Base-by-base conservation (phyloP, 441 rosid species). In the Adansonia gregorii region DNA sequence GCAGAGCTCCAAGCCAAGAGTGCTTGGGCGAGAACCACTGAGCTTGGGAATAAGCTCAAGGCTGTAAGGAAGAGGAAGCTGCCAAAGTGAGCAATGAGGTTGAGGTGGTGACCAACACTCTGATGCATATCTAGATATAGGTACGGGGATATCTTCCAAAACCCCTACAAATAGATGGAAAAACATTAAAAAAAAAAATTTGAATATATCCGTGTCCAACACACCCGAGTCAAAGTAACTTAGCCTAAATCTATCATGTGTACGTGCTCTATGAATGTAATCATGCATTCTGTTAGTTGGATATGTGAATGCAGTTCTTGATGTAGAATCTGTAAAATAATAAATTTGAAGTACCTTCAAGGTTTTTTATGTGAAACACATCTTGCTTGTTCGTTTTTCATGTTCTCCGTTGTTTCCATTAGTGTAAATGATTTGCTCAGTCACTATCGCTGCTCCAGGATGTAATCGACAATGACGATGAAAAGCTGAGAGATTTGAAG, bases 381-480 rank as follows among this genome's bases (percentile, higher is more conserved):
- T 20, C 2, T 20, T 54, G 27, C 63, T 70, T 52, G 11, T 17
- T 65, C 48, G 49, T 77, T 20, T 17, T 27, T 35, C 39, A 35
- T 35, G 39, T 35, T 35, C 0, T 74, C 67, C n/a, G 5, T 20
- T 39, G 52, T 22, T 66, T 66, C 59, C 60, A 1, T 48, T 66
- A 17, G 24, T n/a, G 7, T 69, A 41, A 49, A 60, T 31, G 15
- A 35, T 68, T 63, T 10, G 41, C 24, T 78, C 70, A 11, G 74
- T 74, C 61, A 60, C 78, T n/a, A 76, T 51, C 66, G 63, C 3
- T 76, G 74, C 79, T 79, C 76, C 89, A 95, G 98, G 90, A 84
- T 86, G 85, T 92, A 27, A 80, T 94, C 77, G 79, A 91, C 54
- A 88, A 80, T 14, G 84, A 83, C 3, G 98, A 95, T 76, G 95